Evolutionary conservation across 139 green algal genomes (phyloP).

Genomic region (Auxenochlorella protothecoides): DNA sequence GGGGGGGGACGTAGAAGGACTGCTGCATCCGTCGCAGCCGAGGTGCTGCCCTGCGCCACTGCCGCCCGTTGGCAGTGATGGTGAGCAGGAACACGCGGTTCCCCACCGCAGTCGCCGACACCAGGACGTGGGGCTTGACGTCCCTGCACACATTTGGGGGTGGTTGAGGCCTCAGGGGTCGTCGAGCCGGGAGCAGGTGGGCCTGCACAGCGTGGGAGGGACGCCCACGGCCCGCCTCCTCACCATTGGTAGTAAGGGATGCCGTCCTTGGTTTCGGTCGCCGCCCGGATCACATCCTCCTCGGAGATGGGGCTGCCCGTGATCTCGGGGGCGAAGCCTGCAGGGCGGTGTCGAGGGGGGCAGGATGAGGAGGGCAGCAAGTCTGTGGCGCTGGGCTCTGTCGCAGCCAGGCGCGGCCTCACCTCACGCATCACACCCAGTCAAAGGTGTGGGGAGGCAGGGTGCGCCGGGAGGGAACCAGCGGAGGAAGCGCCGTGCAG

Average conservation of each 20-base stretch:
- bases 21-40: constrained; percentile 26
- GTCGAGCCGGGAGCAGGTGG: too few species aligned
- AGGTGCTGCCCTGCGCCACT: constrained; percentile 48
- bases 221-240: background rate
- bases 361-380: background rate
- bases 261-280: constrained; percentile 26
- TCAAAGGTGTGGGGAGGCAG: too few species aligned
- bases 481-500: too few species aligned
- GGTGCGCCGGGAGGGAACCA: too few species aligned
- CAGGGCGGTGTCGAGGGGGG: background rate
- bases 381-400: too few species aligned
- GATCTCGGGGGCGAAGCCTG: constrained; percentile 81
- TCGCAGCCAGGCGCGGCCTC: too few species aligned
- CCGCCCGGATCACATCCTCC: constrained; percentile 19
- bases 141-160: constrained; percentile 13
- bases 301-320: constrained; percentile 60
- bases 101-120: constrained; percentile 49
- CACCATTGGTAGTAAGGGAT: constrained; percentile 64
- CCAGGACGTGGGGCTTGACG: constrained; percentile 50
- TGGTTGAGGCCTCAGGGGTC: too few species aligned
- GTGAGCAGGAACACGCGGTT: constrained; percentile 76
- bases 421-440: too few species aligned
- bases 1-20: constrained; percentile 31
- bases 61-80: constrained; percentile 36
- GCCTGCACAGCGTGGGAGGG: too few species aligned